Conservation (phyloP, 495 filamentous ascomycete species). For the Tuber borchii region DNA sequence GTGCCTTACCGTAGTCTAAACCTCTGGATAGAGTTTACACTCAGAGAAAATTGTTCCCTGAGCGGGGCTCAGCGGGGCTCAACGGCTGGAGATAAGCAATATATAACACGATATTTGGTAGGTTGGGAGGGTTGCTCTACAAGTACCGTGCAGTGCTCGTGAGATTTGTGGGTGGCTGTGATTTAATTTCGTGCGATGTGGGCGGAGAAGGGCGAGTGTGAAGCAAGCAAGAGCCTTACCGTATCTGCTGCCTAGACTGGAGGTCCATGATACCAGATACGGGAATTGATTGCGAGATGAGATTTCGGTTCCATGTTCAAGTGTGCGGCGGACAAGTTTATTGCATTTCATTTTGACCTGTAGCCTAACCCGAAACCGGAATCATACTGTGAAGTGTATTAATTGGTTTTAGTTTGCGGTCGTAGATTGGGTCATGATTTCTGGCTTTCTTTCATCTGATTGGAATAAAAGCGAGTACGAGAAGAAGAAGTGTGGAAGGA, state of each 20-base stretch:
- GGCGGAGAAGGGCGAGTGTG: background rate
- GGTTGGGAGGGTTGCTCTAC: background rate
- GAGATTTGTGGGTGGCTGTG: background rate
- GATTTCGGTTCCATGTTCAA: background rate
- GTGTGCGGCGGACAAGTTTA: background rate
- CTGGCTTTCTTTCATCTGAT: background rate
- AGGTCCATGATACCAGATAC: background rate
- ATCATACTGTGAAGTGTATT: background rate
- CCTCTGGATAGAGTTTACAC: background rate
- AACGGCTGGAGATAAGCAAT: background rate
- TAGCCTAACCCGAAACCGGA: background rate
- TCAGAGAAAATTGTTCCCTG: background rate
- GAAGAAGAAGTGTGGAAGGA: background rate
- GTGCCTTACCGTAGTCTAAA: background rate
- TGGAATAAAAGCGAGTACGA: background rate
- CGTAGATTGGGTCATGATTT: background rate
- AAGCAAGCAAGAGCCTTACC: background rate
- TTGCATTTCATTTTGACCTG: background rate
- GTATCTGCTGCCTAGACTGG: background rate
- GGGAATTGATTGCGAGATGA: background rate
- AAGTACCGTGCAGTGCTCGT: no score
- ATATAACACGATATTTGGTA: background rate
- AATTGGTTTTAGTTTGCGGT: background rate
- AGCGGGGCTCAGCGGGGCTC: background rate
- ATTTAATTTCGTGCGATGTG: background rate